Base-by-base conservation (phyloP, 2,329 filamentous ascomycete species). In the Tolypocladium capitatum region DNA sequence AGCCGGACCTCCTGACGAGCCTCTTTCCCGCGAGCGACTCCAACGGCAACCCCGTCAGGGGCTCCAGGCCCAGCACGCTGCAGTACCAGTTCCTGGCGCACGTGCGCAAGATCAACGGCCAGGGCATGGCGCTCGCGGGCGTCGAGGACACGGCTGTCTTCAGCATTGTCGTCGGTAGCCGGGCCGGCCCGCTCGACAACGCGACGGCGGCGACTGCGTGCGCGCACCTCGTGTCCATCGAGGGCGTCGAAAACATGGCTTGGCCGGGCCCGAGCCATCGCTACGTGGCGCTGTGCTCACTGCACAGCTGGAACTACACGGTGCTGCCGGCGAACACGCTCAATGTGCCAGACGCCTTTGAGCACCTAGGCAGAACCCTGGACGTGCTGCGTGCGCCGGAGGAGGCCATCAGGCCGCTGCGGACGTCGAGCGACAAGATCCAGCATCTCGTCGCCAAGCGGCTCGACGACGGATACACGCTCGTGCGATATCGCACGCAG, bases 281-380 rank as follows among this genome's bases (percentile, higher is more conserved):
- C 2, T 53, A 51, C 11, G 60, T 70, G 8, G 63, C 53, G 0
- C 48, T 73, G 8, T 57, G 59, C 24, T 67, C 63, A 0, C 51
- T 73, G 0, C 51, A 66, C 42, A 66, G 61, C 43, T 73, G 70
- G 70, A 59, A 55, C 6, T 71, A 72, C 46, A 66, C 60, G 0
- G 52, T 55, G 4, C 43, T 64, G 1, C 68, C 69, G 0, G 55
- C 66, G 0, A 49, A 56, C 1, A 51, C 55, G 0, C 52, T 67
- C 42, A 67, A 68, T 48, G 58, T 68, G 1, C 48, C 44, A 0
- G 63, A 67, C 1, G 49, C 61, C 0, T 64, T 68, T 43, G 49
- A 54, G 30, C 45, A 54, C 8, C 49, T 65, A 0, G 59, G 59
- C 1, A n/a, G 33, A 11, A 49, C 31, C 10, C 46, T 52, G 0